A percentile compares a stretch with the other conserved stretches of the same genome.
These are phyloP conservation scores for Fusarium sp. DNA, from an alignment of 2,329 filamentous ascomycete species.

Conservation along the genomic window DNA sequence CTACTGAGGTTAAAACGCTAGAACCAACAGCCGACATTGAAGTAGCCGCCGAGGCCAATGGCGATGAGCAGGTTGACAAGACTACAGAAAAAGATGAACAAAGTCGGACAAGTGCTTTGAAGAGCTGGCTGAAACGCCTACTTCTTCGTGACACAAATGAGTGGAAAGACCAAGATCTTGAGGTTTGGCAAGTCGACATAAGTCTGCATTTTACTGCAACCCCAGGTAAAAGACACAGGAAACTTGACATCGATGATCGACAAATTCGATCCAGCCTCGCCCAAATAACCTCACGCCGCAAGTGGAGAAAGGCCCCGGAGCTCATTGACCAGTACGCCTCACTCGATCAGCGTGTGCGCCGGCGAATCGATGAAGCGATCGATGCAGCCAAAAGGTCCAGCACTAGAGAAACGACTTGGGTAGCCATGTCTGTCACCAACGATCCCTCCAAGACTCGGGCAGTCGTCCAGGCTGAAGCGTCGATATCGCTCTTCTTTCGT, in stretches of 20 bases:
- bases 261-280: not conserved
- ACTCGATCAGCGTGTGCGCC: not conserved
- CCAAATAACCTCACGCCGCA: rapidly evolving
- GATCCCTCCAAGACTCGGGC: not conserved
- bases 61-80: rapidly evolving
- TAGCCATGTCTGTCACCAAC: not conserved
- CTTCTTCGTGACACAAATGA: not conserved
- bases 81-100: too few relatives aligned
- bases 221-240: rapidly evolving
- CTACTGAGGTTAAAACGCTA: not conserved
- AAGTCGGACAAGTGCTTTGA: not conserved
- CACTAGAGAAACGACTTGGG: not conserved
- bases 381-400: rapidly evolving
- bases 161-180: not conserved
- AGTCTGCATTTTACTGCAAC: rapidly evolving
- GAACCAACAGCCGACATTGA: not conserved
- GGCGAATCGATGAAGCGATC: not conserved
- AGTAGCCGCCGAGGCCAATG: not conserved
- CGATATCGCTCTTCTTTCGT: not conserved
- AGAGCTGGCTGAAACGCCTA: not conserved
- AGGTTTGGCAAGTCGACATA: not conserved
- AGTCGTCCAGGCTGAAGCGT: not conserved
- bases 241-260: not conserved
- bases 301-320: not conserved
- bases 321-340: not conserved